Percentiles rank a stretch among this genome's conserved stretches.
Conservation (phyloP, 768 basidiomycete genomes). For the Inosperma sp. region DNA sequence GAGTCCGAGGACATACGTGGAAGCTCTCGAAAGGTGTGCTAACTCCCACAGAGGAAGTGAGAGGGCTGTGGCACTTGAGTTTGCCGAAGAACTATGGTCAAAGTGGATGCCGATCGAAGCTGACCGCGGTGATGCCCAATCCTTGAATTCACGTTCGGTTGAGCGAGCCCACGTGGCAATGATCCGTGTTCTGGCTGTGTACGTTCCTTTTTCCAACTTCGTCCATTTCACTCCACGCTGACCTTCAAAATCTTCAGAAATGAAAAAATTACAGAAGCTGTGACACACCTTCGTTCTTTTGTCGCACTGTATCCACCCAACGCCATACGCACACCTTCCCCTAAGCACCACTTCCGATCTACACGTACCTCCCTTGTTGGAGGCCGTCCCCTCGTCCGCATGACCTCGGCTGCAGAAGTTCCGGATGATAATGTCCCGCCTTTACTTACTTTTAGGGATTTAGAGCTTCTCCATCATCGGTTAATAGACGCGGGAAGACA, state of each 20-base stretch:
- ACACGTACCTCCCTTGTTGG: constrained; percentile 54
- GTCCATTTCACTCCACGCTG: too few relatives aligned
- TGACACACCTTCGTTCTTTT: constrained; percentile 58
- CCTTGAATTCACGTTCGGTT: constrained; percentile 44
- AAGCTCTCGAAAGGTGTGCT: constrained; percentile 66
- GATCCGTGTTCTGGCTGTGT: constrained; percentile 64
- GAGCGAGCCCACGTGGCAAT: constrained; percentile 67
- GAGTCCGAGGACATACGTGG: constrained; percentile 55
- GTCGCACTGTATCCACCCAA: constrained; percentile 59
- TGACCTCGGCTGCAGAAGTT: constrained; percentile 53
- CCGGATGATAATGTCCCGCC: constrained; percentile 81
- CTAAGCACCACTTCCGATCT: constrained; percentile 49
- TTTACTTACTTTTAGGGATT: constrained; percentile 65
- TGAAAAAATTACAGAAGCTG: constrained; percentile 46
- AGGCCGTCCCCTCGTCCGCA: constrained; percentile 63
- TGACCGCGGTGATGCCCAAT: constrained; percentile 28
- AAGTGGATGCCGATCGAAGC: constrained; percentile 54
- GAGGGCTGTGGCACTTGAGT: constrained; percentile 42
- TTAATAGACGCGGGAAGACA: constrained; percentile 43
- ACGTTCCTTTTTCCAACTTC: constrained; percentile 25
- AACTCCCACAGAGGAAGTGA: constrained; percentile 40
- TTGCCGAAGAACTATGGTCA: constrained; percentile 61
- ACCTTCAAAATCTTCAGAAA: too few relatives aligned
- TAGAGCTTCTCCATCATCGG: constrained; percentile 76
- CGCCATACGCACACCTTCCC: constrained; percentile 37